These are phyloP conservation scores for Cladophialophora immunda DNA, from an alignment of 2,329 filamentous ascomycete genomes.

Conservation along the genomic window DNA sequence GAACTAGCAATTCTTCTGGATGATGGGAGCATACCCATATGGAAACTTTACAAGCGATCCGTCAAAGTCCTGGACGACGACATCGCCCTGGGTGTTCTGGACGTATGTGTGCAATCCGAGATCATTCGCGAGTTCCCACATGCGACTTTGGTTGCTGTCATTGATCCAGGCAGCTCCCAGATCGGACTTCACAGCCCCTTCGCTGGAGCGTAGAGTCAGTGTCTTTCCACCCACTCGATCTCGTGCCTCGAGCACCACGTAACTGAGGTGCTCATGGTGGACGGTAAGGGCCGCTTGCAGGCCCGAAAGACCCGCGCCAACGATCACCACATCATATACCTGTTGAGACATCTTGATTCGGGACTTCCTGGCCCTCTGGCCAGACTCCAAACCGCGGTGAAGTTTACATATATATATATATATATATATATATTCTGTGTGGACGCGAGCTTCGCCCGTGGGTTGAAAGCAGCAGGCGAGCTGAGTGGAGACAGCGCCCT, in stretches of 20 bases:
- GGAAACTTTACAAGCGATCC: constrained; percentile 44
- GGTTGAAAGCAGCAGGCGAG: constrained; percentile 1
- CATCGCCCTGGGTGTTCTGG: constrained; percentile 45
- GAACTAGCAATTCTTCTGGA: constrained; percentile 21
- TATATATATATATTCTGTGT: background rate
- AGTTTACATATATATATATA: background rate
- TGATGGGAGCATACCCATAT: constrained; percentile 44
- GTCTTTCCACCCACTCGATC: constrained; percentile 64
- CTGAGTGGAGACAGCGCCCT: constrained; percentile 2
- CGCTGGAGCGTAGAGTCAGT: constrained; percentile 46
- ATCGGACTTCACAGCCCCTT: constrained; percentile 46
- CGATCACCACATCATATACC: constrained; percentile 44
- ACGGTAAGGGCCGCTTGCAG: constrained; percentile 50
- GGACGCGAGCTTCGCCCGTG: background rate
- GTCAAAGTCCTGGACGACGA: constrained; percentile 44
- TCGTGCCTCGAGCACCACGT: constrained; percentile 60
- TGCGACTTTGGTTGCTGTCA: constrained; percentile 49
- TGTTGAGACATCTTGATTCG: constrained; percentile 12
- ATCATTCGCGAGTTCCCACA: constrained; percentile 43
- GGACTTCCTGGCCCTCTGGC: background rate
- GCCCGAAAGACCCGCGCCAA: constrained; percentile 58
- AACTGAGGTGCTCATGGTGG: constrained; percentile 49
- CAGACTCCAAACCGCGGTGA: background rate
- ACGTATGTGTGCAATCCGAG: constrained; percentile 45
- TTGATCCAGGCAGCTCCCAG: constrained; percentile 51